These are phyloP conservation scores for Echeveria elegans DNA, from an alignment of 164 flowering plant species.

Conservation along the genomic window DNA sequence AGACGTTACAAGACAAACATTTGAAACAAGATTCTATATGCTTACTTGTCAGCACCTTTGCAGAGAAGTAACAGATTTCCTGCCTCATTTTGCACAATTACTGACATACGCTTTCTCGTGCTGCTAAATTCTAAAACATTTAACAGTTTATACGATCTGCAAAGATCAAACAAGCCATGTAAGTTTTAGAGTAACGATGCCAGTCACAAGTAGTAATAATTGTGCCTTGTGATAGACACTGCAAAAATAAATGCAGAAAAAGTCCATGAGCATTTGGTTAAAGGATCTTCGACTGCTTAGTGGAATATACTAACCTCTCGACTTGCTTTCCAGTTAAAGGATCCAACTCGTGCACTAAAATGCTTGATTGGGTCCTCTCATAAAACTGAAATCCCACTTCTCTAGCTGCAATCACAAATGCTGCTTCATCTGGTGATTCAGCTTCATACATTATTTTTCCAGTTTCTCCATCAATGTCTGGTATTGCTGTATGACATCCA, in stretches of 20 bases:
- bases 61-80: conserved; percentile 40
- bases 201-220: neutral
- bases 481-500: conserved; percentile 77
- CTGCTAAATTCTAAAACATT: conserved; percentile 46
- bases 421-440: conserved; percentile 81
- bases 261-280: neutral
- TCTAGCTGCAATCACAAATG: conserved; percentile 63
- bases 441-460: conserved; percentile 59
- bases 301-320: conserved; percentile 28
- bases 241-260: neutral
- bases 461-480: conserved; percentile 44
- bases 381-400: conserved; percentile 66
- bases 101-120: conserved; percentile 58
- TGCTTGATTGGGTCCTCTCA: conserved; percentile 50
- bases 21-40: neutral
- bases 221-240: neutral
- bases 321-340: conserved; percentile 21
- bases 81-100: conserved; percentile 32
- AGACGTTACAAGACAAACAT: neutral
- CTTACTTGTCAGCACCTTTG: conserved; percentile 99
- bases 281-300: neutral
- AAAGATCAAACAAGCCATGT: neutral
- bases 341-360: conserved; percentile 39
- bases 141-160: conserved; percentile 36
- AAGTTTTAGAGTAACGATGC: neutral